Evolutionary conservation across 768 basidiomycete genomes (phyloP).

Genomic region (Leccinum barrowsii): DNA sequence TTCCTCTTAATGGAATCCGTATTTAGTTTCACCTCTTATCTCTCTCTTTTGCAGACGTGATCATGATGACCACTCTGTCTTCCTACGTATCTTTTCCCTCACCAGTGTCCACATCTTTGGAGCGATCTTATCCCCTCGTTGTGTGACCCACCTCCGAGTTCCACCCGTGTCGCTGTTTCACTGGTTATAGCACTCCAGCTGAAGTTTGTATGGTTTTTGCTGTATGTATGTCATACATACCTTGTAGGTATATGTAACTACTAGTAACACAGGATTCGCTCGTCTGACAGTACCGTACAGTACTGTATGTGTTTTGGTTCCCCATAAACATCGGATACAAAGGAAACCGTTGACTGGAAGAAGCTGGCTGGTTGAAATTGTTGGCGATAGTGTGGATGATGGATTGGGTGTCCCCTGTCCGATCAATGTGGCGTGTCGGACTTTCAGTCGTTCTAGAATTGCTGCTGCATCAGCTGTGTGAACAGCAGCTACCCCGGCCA

Average conservation of each 20-base stretch:
- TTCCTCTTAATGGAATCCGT: background rate
- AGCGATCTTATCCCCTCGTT: background rate
- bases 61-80: background rate
- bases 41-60: background rate
- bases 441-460: too few relatives aligned
- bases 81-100: background rate
- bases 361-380: background rate
- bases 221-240: background rate
- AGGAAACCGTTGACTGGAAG: background rate
- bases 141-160: background rate
- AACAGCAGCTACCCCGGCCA: too few relatives aligned
- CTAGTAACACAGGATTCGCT: background rate
- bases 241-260: background rate
- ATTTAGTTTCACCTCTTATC: background rate
- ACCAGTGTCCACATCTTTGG: background rate
- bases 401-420: too few relatives aligned
- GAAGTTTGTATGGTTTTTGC: constrained; percentile 3
- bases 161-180: background rate
- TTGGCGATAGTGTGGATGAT: background rate
- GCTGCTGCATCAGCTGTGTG: too few relatives aligned
- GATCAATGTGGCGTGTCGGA: too few relatives aligned
- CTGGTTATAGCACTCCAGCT: constrained; percentile 5
- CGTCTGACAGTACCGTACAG: background rate
- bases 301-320: background rate
- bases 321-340: background rate